Evolutionary conservation across 164 flowering plant species (phyloP).

Genomic region (Malania oleifera): DNA sequence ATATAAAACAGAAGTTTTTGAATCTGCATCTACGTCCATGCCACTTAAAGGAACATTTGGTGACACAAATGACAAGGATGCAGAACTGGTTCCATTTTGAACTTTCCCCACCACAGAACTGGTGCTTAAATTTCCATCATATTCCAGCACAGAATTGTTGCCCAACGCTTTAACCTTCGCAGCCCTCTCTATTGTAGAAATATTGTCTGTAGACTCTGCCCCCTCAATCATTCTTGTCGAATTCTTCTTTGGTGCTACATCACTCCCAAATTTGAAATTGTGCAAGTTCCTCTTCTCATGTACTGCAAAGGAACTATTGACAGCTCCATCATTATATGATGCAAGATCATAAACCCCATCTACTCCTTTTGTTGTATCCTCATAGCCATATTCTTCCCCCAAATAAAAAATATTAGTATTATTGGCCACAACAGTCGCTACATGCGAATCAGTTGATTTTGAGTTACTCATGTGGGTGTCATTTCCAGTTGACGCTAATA

Average conservation of each 20-base stretch:
- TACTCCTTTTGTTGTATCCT: background rate
- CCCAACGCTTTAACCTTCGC: background rate
- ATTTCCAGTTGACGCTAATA: constrained; percentile 1
- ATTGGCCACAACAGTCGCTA: background rate
- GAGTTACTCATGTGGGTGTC: constrained; percentile 5
- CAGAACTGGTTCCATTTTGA: background rate
- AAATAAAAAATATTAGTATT: constrained; percentile 9
- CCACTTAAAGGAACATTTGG: background rate
- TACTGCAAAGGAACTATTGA: background rate
- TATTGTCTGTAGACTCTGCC: background rate
- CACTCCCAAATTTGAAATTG: background rate
- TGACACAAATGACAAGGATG: background rate
- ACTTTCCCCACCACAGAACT: background rate
- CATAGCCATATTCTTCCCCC: constrained; percentile 5
- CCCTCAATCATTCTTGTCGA: background rate
- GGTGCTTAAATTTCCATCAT: background rate
- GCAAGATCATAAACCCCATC: background rate
- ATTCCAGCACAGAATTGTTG: background rate
- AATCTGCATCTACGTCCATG: constrained; percentile 1
- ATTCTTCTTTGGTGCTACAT: background rate
- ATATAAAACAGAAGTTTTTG: background rate
- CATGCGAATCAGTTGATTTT: background rate
- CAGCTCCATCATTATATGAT: background rate
- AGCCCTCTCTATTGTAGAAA: constrained; percentile 2
- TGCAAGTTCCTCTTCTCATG: background rate